These are phyloP conservation scores for Crithidia fasciculata DNA, from an alignment of 208 protist genomes.

Conservation along the genomic window DNA sequence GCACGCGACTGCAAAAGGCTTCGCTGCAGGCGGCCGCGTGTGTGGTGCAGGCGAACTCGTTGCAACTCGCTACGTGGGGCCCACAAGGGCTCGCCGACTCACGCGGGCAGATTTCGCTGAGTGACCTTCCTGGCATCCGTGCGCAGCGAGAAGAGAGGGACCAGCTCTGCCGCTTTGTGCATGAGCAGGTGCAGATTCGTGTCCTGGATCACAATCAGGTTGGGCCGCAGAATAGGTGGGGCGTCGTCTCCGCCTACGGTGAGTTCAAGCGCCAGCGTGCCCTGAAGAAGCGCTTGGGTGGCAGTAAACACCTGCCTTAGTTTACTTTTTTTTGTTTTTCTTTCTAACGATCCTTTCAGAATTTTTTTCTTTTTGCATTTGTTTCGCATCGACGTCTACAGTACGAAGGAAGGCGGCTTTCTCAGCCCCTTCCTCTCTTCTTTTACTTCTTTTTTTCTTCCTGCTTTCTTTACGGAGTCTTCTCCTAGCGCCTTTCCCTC, in stretches of 20 bases:
- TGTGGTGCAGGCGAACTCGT: conserved; percentile 10
- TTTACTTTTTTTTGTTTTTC: too few species aligned
- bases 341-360: too few species aligned
- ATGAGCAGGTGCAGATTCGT: conserved; percentile 6
- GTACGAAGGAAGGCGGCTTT: too few species aligned
- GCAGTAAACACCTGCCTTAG: neutral
- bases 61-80: conserved; percentile 34
- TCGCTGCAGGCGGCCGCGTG: conserved; percentile 30
- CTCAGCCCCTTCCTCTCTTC: neutral
- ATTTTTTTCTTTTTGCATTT: conserved; percentile 12
- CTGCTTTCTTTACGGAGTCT: neutral
- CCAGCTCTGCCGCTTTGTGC: conserved; percentile 17
- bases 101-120: conserved; percentile 9
- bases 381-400: neutral
- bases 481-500: neutral
- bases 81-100: conserved; percentile 30
- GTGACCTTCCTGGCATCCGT: neutral
- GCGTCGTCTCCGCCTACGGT: conserved; percentile 22
- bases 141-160: neutral
- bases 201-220: conserved; percentile 12
- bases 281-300: neutral
- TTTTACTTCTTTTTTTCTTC: conserved; percentile 13
- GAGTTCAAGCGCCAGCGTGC: conserved; percentile 7
- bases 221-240: conserved; percentile 9
- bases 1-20: conserved; percentile 6